phyloP scores from a whole-genome alignment of 805 yeast species.

The Tetrapisispora nanseiensis region DNA sequence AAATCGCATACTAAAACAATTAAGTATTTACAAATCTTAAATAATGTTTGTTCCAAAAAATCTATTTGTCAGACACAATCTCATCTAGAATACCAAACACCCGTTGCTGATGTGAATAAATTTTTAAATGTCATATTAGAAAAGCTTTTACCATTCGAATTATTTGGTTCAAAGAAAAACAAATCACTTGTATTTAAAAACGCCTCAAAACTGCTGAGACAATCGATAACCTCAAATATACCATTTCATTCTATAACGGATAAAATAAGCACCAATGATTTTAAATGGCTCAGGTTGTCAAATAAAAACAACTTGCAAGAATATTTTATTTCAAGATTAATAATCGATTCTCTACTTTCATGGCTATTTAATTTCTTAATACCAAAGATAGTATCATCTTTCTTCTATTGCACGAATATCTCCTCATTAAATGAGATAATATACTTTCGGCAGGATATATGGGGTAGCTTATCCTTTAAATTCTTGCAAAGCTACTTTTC shows the following conservation, averaged over 20 bases:
- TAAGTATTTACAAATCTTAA: conserved; percentile 32
- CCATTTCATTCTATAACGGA: conserved; percentile 26
- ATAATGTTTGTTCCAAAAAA: conserved; percentile 25
- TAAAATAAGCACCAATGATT: conserved; percentile 30
- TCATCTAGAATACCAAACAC: conserved; percentile 29
- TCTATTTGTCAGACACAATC: conserved; percentile 5
- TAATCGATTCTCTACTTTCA: conserved; percentile 35
- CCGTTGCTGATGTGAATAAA: conserved; percentile 30
- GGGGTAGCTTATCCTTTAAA: conserved; percentile 38
- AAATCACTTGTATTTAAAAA: conserved; percentile 31
- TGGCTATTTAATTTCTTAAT: conserved; percentile 52
- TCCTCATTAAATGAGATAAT: conserved; percentile 33
- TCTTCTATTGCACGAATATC: conserved; percentile 60
- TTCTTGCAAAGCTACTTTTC: conserved; percentile 37
- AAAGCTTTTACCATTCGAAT: conserved; percentile 39
- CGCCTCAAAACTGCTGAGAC: conserved; percentile 32
- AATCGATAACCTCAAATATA: conserved; percentile 32
- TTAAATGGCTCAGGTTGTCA: conserved; percentile 45
- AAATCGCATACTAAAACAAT: conserved; percentile 27
- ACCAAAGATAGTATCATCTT: conserved; percentile 37
- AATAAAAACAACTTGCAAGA: conserved; percentile 35
- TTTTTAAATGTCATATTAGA: conserved; percentile 37
- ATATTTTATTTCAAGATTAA: conserved; percentile 27
- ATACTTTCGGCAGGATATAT: conserved; percentile 49
- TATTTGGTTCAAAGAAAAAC: conserved; percentile 47